Percentiles rank a stretch among this genome's conserved stretches.
Conservation (phyloP, 2,329 filamentous ascomycete species). For the Ampelomyces quisqualis region DNA sequence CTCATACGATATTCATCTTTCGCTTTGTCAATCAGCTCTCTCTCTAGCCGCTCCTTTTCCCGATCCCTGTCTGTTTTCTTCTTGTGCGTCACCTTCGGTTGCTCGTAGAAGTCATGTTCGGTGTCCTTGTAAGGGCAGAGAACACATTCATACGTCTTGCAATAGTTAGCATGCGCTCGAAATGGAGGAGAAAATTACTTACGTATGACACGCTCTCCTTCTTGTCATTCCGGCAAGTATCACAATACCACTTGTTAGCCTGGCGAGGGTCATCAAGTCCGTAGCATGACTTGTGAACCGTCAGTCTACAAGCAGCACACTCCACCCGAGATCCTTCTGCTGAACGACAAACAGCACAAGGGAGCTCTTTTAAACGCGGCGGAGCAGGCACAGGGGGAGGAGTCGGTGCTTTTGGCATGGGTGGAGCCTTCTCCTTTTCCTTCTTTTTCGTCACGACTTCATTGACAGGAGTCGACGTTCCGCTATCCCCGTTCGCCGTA, state of each 20-base stretch:
- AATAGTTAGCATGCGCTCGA: constrained; percentile 19
- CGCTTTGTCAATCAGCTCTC: constrained; percentile 75
- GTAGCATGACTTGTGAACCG: constrained; percentile 90
- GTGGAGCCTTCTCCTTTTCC: constrained; percentile 47
- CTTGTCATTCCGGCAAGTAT: constrained; percentile 93
- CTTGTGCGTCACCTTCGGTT: constrained; percentile 73
- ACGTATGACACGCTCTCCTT: constrained; percentile 89
- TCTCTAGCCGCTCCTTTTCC: constrained; percentile 83
- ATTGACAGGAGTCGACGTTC: constrained; percentile 45
- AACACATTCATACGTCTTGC: constrained; percentile 83
- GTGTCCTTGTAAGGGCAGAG: constrained; percentile 83
- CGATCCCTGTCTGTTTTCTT: constrained; percentile 93
- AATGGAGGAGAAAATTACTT: constrained; percentile 40
- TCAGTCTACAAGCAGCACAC: constrained; percentile 85
- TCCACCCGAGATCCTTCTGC: constrained; percentile 63
- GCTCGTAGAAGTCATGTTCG: constrained; percentile 79
- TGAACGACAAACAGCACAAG: constrained; percentile 81
- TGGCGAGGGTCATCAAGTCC: constrained; percentile 72
- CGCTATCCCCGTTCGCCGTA: constrained; percentile 51
- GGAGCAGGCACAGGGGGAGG: constrained; percentile 70
- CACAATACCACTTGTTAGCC: constrained; percentile 82
- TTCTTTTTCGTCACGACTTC: constrained; percentile 47
- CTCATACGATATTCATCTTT: constrained; percentile 79
- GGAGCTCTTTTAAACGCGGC: constrained; percentile 74
- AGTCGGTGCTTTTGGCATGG: constrained; percentile 48